These are phyloP conservation scores for Sonneratia caseolaris DNA, from an alignment of 345 rosid species.

Conservation along the genomic window DNA sequence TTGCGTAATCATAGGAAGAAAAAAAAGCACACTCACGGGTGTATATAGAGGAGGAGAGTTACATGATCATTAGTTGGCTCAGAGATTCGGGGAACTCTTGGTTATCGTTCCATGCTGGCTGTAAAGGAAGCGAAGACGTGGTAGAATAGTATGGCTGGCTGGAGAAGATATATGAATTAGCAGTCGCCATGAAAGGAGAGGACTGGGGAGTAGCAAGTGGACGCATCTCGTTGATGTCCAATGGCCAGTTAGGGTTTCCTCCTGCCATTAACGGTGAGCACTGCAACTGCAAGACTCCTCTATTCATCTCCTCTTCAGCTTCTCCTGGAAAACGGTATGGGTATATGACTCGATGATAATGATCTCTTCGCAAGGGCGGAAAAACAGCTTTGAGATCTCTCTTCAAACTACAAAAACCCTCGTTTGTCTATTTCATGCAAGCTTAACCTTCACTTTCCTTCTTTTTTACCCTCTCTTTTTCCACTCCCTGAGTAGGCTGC, in stretches of 20 bases:
- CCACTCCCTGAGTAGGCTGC: not conserved
- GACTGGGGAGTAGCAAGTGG: constrained; percentile 9
- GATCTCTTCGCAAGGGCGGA: not conserved
- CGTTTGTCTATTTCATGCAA: not conserved
- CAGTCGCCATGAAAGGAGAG: constrained; percentile 4
- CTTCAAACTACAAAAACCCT: constrained; percentile 1
- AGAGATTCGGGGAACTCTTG: constrained; percentile 75
- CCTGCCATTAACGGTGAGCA: constrained; percentile 62
- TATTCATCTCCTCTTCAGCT: constrained; percentile 34
- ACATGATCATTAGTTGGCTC: constrained; percentile 47
- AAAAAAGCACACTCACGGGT: too few relatives aligned
- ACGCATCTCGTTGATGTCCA: constrained; percentile 46
- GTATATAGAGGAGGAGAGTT: not conserved
- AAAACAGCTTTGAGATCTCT: not conserved
- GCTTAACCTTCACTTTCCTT: not conserved
- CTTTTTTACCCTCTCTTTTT: too few relatives aligned
- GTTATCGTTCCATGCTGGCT: constrained; percentile 47
- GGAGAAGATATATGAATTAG: constrained; percentile 33
- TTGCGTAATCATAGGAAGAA: too few relatives aligned
- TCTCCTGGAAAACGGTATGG: not conserved
- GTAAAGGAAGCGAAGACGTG: constrained; percentile 35
- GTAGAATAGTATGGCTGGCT: constrained; percentile 3
- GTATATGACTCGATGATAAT: not conserved
- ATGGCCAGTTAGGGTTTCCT: constrained; percentile 75
- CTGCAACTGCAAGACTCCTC: constrained; percentile 46